Base-by-base conservation (phyloP, 2,329 filamentous ascomycete species). In the Mariannaea sp. region DNA sequence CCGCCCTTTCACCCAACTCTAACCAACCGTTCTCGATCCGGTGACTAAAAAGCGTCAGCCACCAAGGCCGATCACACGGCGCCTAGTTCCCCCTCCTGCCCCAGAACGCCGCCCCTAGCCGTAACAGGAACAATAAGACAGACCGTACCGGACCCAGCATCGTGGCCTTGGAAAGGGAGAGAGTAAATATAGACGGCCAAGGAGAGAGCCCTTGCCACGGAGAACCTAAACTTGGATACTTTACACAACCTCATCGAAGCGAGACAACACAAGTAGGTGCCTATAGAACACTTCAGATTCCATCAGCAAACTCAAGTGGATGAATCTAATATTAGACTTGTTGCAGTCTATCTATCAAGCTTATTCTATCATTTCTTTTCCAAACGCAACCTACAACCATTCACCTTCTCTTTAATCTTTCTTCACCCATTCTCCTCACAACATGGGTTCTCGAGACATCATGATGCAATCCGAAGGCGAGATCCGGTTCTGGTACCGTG, bases 401-500 rank as follows among this genome's bases (percentile, higher is more conserved):
- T 8, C 38, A 17, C 36, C 43, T 30, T 27, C 16, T 41, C 43
- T 30, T 27, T 20, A n/a, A 36, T 39, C 47, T 43, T 7, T 29
- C 22, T 22, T 33, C 8, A 8, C 5, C 22, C 22, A 13, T 7
- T 38, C 13, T 20, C 14, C 16, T 42, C 39, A 30, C 52, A 65
- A 40, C 4, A 66, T 66, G 64, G 64, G 64, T 41, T 66, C 64
- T 16, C 62, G 59, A 46, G 64, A 65, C 32, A 59, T 58, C 32
- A 17, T 61, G 26, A 59, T 59, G 32, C 64, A 66, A 51, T 59
- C 66, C n/a, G 71, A 73, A 49, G 71, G 68, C 54, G 54, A 57
- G 36, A 66, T 70, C 20, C 67, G 66, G 53, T 76, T 73, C 55
- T 83, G 81, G 81, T 77, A 76, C 59, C 74, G 75, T 36, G 76